phyloP scores from a whole-genome alignment of 2,329 filamentous ascomycete species.

The Lizonia empirigonia region DNA sequence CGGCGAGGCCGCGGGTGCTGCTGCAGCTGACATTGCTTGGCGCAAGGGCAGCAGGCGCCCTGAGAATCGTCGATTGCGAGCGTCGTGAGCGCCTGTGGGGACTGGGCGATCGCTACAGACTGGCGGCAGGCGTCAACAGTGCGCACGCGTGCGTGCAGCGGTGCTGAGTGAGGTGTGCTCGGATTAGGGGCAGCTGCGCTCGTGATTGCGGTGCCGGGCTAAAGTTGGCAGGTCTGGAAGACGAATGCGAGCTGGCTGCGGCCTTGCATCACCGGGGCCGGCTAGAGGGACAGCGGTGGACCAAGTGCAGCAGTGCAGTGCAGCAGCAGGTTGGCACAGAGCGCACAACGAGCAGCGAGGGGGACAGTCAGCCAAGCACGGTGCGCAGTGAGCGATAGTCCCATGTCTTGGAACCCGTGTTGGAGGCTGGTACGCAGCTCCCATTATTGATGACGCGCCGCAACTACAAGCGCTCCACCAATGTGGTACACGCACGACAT shows the following conservation, averaged over 20 bases:
- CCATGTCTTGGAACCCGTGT: constrained; percentile 8
- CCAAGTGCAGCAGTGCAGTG: too few species aligned
- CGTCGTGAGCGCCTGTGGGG: constrained; percentile 9
- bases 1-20: constrained; percentile 52
- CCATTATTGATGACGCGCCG: too few species aligned
- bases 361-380: constrained; percentile 1
- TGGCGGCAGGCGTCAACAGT: not conserved
- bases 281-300: too few species aligned
- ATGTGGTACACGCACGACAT: constrained; percentile 4
- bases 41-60: constrained; percentile 34
- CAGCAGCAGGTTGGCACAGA: constrained; percentile 3
- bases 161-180: constrained; percentile 6
- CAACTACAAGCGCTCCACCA: constrained; percentile 9
- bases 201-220: constrained; percentile 16
- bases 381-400: constrained; percentile 5
- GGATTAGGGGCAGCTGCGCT: constrained; percentile 23
- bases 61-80: constrained; percentile 21
- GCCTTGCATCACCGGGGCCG: constrained; percentile 15
- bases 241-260: constrained; percentile 15
- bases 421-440: constrained; percentile 17
- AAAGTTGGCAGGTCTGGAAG: constrained; percentile 15
- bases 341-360: constrained; percentile 3
- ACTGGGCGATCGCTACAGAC: constrained; percentile 7
- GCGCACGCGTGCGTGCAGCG: constrained; percentile 1
- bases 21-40: constrained; percentile 41